phyloP scores from a whole-genome alignment of 805 yeast genomes.

The Candida succiphila region DNA sequence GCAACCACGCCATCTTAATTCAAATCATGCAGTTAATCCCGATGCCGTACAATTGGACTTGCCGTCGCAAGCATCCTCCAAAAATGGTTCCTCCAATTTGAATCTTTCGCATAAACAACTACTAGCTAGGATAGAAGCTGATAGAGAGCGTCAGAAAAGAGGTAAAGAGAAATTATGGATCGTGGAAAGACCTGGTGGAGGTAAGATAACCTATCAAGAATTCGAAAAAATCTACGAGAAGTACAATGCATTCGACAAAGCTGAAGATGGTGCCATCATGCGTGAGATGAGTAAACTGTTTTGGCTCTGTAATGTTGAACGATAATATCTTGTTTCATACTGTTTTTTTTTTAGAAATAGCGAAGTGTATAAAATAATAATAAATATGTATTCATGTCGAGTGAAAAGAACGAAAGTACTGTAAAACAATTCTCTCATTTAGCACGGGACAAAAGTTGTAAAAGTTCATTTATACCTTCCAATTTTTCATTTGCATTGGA shows the following conservation, averaged over 20 bases:
- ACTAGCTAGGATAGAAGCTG: slow-evolving; percentile 79
- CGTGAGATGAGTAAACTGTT: background rate
- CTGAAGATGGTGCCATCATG: background rate
- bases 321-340: no score
- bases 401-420: no score
- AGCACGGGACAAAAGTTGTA: slow-evolving; percentile 33
- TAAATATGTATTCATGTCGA: no score
- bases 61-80: background rate
- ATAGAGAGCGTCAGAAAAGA: slow-evolving; percentile 82
- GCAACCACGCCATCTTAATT: background rate
- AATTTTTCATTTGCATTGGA: slow-evolving; percentile 52
- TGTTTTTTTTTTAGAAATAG: no score
- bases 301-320: background rate
- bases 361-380: no score
- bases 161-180: slow-evolving; percentile 78
- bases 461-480: slow-evolving; percentile 61
- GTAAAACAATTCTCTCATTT: no score
- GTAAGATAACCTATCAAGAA: slow-evolving; percentile 19
- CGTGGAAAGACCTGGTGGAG: slow-evolving; percentile 34
- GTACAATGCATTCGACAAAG: background rate
- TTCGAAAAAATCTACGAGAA: slow-evolving; percentile 16
- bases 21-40: background rate
- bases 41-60: no score
- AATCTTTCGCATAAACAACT: slow-evolving; percentile 35
- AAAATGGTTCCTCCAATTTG: background rate